Evolutionary conservation across 2,329 filamentous ascomycete species (phyloP).

Genomic region (Rhinocladiella similis): DNA sequence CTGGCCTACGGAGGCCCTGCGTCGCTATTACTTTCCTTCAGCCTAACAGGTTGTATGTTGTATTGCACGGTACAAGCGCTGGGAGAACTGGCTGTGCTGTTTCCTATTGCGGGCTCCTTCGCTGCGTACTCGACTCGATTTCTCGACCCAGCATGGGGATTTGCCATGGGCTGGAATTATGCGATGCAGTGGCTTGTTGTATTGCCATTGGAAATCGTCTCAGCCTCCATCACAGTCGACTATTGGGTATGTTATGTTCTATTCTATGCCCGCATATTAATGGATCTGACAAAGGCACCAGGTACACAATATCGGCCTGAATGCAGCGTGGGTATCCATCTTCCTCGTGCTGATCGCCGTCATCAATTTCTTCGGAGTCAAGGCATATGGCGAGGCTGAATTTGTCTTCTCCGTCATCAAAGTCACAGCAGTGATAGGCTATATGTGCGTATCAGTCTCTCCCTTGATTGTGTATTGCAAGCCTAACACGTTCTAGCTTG

Average conservation of each 20-base stretch:
- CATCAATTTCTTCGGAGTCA: slow-evolving; percentile 82
- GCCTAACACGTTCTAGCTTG: slow-evolving; percentile 52
- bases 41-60: slow-evolving; percentile 79
- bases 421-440: slow-evolving; percentile 76
- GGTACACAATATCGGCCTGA: slow-evolving; percentile 31
- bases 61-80: slow-evolving; percentile 90
- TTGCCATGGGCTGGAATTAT: slow-evolving; percentile 58
- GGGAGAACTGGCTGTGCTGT: slow-evolving; percentile 86
- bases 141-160: slow-evolving; percentile 68
- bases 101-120: slow-evolving; percentile 89
- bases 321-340: slow-evolving; percentile 61
- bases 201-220: slow-evolving; percentile 78
- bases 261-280: background rate
- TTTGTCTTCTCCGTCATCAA: slow-evolving; percentile 81
- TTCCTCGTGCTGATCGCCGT: slow-evolving; percentile 70
- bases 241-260: slow-evolving; percentile 58
- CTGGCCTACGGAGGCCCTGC: slow-evolving; percentile 68
- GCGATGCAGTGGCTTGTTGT: slow-evolving; percentile 81
- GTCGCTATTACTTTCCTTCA: slow-evolving; percentile 74
- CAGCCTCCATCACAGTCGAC: slow-evolving; percentile 73
- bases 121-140: slow-evolving; percentile 90
- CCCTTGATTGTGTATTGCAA: background rate
- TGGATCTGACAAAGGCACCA: slow-evolving; percentile 4
- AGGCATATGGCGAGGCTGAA: slow-evolving; percentile 80
- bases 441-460: slow-evolving; percentile 60